A percentile compares a stretch with the other conserved stretches of the same genome.
Conservation (phyloP, 306 rosid species). For the Gastrolobium villosum region DNA sequence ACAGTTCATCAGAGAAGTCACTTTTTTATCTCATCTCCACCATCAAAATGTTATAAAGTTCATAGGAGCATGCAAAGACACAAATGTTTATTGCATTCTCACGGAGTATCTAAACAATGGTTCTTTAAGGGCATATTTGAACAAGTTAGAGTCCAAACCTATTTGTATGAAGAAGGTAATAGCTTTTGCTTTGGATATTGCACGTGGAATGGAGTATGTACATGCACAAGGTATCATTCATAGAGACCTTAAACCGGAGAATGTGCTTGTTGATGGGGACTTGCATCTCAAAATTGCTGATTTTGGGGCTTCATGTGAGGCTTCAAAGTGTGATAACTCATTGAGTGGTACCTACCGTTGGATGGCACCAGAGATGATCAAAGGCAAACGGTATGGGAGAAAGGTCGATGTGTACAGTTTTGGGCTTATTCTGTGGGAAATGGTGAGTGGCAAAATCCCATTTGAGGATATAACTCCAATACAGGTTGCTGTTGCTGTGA, state of each 20-base stretch:
- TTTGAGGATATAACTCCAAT: not conserved
- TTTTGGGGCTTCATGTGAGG: slow-evolving; percentile 17
- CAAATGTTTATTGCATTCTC: not conserved
- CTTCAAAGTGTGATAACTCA: not conserved
- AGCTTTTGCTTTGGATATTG: not conserved
- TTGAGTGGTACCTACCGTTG: slow-evolving; percentile 13
- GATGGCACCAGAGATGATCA: slow-evolving; percentile 2
- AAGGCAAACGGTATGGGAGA: slow-evolving; percentile 8
- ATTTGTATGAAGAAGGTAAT: not conserved
- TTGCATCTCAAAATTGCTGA: slow-evolving; percentile 5
- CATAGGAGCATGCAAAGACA: not conserved
- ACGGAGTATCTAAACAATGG: not conserved
- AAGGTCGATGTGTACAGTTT: slow-evolving; percentile 22
- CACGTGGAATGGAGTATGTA: slow-evolving; percentile 12
- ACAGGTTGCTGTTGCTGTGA: not conserved
- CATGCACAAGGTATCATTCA: slow-evolving; percentile 17
- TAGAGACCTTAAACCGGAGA: slow-evolving; percentile 18
- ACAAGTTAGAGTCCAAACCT: not conserved
- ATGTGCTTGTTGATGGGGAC: not conserved
- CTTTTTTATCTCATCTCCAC: not conserved
- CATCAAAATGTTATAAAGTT: not conserved
- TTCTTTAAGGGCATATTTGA: not conserved
- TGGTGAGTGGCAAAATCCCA: not conserved
- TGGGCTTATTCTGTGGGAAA: slow-evolving; percentile 32
- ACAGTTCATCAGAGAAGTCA: not conserved